Evolutionary conservation across 139 green algal genomes (phyloP), one percentile per base, ranked within the genome.

Genomic region (Tetradesmus lagerheimii): DNA sequence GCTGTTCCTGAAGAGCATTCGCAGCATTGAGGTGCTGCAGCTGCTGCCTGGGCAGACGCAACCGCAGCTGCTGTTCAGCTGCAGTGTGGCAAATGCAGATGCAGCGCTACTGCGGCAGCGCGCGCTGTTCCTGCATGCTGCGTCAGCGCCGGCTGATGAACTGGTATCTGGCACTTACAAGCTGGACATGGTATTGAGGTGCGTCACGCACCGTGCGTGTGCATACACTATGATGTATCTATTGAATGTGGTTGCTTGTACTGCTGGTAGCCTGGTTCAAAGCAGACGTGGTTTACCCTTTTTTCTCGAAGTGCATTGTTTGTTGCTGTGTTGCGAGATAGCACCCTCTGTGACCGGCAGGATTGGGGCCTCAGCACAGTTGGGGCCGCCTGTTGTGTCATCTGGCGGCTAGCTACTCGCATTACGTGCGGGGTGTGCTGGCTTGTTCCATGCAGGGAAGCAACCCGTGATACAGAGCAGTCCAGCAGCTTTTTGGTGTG

Each of bases 1-100:
- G 91, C 91, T 97, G 0, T 97, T 96, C 86, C 90, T 96, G 20
- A 96, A 96, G 45, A 90, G 83, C 78, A 84, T 96, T 0, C 35
- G 93, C 16, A 29, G 31, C n/a, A 74, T 96, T 18, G 91, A 96
- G 80, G 74, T 97, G 38, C 57, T 91, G 16, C 39, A 91, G n/a
- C 71, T 89, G 16, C 34, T 50, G 71, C 74, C 85, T n/a, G 74
- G 85, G 2, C 29, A 74, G 20, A 39, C 15, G 12, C 16, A 74
- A 31, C 74, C 71, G 39, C 29, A 83, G 85, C 85, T 84, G 41
- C 64, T 84, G 85, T 84, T 83, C 67, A 86, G 75, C 38, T 84
- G 67, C 50, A 79, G 82, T 20, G 14, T 78, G 2, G 34, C 4
- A 31, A 76, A 62, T 31, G 41, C 34, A 25, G 67, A 20, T 34